Evolutionary conservation across 129 eudicot species (phyloP).

Genomic region (Flaveria sonorensis): DNA sequence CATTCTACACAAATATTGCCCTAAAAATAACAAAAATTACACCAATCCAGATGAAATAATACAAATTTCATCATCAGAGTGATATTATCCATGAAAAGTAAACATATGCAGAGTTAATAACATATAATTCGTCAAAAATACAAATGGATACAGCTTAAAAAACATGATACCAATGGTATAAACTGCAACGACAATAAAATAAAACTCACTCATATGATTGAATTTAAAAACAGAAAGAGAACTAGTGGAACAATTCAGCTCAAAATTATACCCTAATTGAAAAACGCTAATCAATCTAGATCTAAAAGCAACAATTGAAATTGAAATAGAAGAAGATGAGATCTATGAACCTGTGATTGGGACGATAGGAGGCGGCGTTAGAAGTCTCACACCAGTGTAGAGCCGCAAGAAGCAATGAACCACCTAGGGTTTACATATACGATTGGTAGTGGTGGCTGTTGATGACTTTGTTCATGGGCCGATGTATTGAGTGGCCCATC

Average conservation of each 20-base stretch:
- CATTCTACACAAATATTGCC: background rate
- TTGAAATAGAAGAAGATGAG: background rate
- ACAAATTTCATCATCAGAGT: background rate
- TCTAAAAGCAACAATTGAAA: background rate
- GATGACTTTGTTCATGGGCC: background rate
- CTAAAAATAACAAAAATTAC: background rate
- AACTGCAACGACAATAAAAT: background rate
- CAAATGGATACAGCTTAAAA: background rate
- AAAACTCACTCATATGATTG: background rate
- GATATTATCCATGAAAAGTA: background rate
- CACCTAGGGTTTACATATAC: conserved; percentile 36
- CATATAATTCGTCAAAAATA: background rate
- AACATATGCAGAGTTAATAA: background rate
- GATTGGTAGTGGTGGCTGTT: background rate
- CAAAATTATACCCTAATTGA: background rate
- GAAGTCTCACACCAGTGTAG: background rate
- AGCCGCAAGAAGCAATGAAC: conserved; percentile 15
- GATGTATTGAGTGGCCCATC: background rate
- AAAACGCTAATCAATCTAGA: background rate
- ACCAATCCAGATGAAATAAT: background rate
- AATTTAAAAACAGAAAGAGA: background rate
- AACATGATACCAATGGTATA: background rate
- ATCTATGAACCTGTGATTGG: conserved; percentile 19
- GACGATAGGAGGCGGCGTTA: conserved; percentile 24
- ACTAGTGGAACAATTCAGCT: background rate